Evolutionary conservation across 2,329 filamentous ascomycete genomes (phyloP).

Genomic region (Biscogniauxia marginata): DNA sequence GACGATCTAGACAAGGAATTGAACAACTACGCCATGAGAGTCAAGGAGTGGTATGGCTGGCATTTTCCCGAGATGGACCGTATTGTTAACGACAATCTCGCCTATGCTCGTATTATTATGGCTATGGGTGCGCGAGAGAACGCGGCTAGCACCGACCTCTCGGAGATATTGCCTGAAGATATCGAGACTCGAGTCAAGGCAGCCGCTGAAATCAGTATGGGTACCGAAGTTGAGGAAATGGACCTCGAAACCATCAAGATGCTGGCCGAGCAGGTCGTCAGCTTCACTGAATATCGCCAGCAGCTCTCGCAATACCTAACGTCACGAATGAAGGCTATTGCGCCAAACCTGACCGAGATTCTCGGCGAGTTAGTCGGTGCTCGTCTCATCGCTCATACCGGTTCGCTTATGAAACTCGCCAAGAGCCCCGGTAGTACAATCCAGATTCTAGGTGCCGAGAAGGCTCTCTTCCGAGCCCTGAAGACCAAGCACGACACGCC

Average conservation of each 20-base stretch:
- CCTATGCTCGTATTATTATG: conserved; percentile 85
- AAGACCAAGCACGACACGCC: conserved; percentile 99
- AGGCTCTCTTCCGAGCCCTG: conserved; percentile 94
- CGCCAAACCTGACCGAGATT: conserved; percentile 90
- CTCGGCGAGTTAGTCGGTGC: conserved; percentile 93
- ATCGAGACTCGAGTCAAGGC: conserved; percentile 89
- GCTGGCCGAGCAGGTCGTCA: conserved; percentile 89
- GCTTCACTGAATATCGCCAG: conserved; percentile 85
- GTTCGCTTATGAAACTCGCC: conserved; percentile 90
- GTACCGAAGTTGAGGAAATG: conserved; percentile 90
- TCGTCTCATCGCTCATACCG: conserved; percentile 89
- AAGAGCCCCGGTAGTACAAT: conserved; percentile 95
- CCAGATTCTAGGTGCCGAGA: conserved; percentile 97
- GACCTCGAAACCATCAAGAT: conserved; percentile 92
- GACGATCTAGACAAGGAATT: conserved; percentile 98
- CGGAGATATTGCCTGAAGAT: conserved; percentile 91
- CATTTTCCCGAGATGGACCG: conserved; percentile 98
- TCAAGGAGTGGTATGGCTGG: conserved; percentile 99
- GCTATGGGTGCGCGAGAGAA: conserved; percentile 87
- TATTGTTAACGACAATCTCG: conserved; percentile 95
- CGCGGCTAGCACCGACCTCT: conserved; percentile 72
- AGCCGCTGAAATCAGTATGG: conserved; percentile 96
- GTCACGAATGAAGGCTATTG: conserved; percentile 93
- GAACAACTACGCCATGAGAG: conserved; percentile 97
- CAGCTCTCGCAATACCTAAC: conserved; percentile 88